Percentiles rank a stretch among this genome's conserved stretches.
phyloP scores from a whole-genome alignment of 1,139 yeast genomes.

The Scheffersomyces insectosa region DNA sequence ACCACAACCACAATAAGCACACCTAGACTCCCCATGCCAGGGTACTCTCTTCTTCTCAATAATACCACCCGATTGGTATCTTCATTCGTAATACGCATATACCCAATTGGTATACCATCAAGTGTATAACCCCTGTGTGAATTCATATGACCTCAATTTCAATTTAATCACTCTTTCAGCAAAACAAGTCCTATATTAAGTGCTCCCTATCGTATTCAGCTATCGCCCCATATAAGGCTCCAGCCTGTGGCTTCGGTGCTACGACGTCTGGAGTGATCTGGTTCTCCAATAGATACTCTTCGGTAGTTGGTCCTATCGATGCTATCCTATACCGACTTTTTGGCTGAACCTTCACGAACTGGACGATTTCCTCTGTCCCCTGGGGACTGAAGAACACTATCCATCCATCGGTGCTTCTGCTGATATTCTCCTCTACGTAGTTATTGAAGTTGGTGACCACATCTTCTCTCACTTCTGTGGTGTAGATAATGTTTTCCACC shows the following conservation, averaged over 20 bases:
- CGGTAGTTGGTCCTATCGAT: constrained; percentile 93
- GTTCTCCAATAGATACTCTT: constrained; percentile 53
- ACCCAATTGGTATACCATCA: too few species aligned
- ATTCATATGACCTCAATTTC: too few species aligned
- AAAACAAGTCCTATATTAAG: not conserved
- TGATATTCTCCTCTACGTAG: constrained; percentile 12
- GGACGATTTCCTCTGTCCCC: constrained; percentile 67
- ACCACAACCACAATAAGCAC: too few species aligned
- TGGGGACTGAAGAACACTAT: constrained; percentile 90
- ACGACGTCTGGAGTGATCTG: constrained; percentile 63
- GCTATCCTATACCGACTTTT: constrained; percentile 52
- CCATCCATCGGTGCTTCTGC: constrained; percentile 40
- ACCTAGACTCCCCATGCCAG: too few species aligned
- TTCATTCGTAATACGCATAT: too few species aligned
- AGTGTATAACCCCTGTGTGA: too few species aligned
- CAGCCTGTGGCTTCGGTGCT: constrained; percentile 74
- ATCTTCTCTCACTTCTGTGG: constrained; percentile 55
- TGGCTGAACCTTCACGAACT: constrained; percentile 31
- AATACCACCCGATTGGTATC: too few species aligned
- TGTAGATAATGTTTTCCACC: constrained; percentile 67
- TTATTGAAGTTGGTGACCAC: constrained; percentile 40
- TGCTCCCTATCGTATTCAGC: constrained; percentile 10
- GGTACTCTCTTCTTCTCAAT: too few species aligned
- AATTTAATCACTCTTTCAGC: too few species aligned
- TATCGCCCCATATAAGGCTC: constrained; percentile 47